Conservation (phyloP, 2,329 filamentous ascomycete genomes). For the Xylariaceae sp. region DNA sequence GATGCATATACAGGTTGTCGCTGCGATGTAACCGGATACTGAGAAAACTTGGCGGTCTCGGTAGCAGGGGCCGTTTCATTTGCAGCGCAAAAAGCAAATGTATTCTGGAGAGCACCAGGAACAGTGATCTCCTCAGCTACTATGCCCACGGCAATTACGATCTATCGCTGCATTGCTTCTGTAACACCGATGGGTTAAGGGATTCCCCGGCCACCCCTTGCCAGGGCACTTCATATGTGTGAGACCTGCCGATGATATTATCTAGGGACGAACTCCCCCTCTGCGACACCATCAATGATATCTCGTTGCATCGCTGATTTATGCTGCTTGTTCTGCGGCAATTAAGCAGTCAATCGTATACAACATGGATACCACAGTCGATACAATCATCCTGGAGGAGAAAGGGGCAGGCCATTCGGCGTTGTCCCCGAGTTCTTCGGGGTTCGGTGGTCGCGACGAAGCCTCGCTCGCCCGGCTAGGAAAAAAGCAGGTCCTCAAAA, state of each 20-base stretch:
- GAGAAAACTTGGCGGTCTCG: neutral
- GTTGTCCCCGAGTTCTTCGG: constrained; percentile 3
- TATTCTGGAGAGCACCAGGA: neutral
- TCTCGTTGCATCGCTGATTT: too few species aligned
- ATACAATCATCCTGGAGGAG: constrained; percentile 5
- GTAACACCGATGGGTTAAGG: too few species aligned
- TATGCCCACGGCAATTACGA: neutral
- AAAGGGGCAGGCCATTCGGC: constrained; percentile 3
- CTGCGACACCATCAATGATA: too few species aligned
- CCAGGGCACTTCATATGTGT: too few species aligned
- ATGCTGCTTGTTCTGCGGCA: too few species aligned
- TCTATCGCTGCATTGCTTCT: neutral
- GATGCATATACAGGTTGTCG: too few species aligned
- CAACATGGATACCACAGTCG: constrained; percentile 6
- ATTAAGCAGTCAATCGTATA: neutral
- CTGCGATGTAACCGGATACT: constrained; percentile 7
- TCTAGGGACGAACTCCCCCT: too few species aligned
- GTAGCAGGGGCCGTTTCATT: neutral
- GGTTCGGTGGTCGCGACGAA: constrained; percentile 8
- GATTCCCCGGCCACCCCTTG: too few species aligned
- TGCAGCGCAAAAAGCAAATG: constrained; percentile 5
- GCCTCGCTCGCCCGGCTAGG: constrained; percentile 14
- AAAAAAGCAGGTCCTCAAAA: constrained; percentile 20
- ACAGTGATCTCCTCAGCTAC: neutral
- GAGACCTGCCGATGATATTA: too few species aligned